These are phyloP conservation scores for Vitis hybrid DNA, from an alignment of 177 flowering plant genomes.

Conservation along the genomic window DNA sequence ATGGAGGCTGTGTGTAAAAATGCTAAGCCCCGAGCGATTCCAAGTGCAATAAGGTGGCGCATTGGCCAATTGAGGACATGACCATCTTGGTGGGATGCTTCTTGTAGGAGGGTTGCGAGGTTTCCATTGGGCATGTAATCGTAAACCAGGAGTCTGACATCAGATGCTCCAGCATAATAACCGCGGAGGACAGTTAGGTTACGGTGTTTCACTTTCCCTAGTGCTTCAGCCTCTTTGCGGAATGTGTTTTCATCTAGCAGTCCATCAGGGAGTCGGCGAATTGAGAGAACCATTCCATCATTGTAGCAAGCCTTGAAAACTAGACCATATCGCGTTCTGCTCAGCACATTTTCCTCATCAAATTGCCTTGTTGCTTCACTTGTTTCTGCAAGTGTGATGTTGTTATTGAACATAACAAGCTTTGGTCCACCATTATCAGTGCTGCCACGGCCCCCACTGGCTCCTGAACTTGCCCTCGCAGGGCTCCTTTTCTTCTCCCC, in stretches of 20 bases:
- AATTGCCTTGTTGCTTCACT: conserved; percentile 62
- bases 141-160: conserved; percentile 49
- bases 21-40: conserved; percentile 65
- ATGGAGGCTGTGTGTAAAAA: conserved; percentile 47
- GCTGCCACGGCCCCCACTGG: conserved; percentile 45
- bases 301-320: conserved; percentile 53
- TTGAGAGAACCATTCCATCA: conserved; percentile 61
- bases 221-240: conserved; percentile 53
- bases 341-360: conserved; percentile 63
- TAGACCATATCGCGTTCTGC: conserved; percentile 47
- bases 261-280: conserved; percentile 51
- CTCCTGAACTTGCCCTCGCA: conserved; percentile 36
- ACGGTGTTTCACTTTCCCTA: conserved; percentile 58
- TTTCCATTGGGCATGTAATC: conserved; percentile 88
- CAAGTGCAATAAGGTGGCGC: conserved; percentile 73
- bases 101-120: conserved; percentile 60
- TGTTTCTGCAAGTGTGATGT: conserved; percentile 55
- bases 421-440: conserved; percentile 48
- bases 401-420: conserved; percentile 58
- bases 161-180: conserved; percentile 57
- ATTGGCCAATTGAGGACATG: conserved; percentile 78
- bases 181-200: conserved; percentile 69
- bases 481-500: conserved; percentile 66
- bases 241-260: conserved; percentile 41
- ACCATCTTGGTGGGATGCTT: conserved; percentile 73